Conservation (phyloP, 2,329 filamentous ascomycete species). For the Phoma sp. region DNA sequence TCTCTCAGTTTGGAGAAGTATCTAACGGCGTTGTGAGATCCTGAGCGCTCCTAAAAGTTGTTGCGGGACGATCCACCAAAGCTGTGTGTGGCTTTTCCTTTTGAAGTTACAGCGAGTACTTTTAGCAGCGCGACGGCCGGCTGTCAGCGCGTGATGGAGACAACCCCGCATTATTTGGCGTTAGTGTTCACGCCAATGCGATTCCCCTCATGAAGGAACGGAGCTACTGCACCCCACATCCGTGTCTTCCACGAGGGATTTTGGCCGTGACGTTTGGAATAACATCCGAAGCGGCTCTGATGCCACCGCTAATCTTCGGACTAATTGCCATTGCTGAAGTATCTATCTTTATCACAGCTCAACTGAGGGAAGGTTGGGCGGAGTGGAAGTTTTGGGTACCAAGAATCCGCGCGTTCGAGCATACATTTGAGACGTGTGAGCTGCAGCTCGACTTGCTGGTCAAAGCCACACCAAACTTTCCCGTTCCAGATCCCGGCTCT, state of each 20-base stretch:
- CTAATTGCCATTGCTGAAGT: slow-evolving; percentile 20
- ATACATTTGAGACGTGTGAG: background rate
- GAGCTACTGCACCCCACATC: slow-evolving; percentile 45
- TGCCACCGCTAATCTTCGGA: slow-evolving; percentile 20
- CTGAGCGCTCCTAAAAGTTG: too few relatives aligned
- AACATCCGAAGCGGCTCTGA: slow-evolving; percentile 9
- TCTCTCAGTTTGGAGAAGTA: too few relatives aligned
- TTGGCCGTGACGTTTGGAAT: slow-evolving; percentile 2
- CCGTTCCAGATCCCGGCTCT: background rate
- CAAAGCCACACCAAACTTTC: background rate
- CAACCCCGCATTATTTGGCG: slow-evolving; percentile 32
- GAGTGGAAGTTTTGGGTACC: background rate
- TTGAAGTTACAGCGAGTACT: background rate
- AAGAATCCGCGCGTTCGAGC: background rate
- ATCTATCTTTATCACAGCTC: slow-evolving; percentile 3
- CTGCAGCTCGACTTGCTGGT: background rate
- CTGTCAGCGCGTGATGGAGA: slow-evolving; percentile 5
- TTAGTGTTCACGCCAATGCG: slow-evolving; percentile 31
- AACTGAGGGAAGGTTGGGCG: background rate
- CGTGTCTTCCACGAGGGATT: slow-evolving; percentile 27
- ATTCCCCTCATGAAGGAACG: slow-evolving; percentile 25
- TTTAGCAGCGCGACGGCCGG: background rate
- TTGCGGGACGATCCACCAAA: too few relatives aligned
- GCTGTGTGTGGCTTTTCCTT: background rate
- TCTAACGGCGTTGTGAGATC: too few relatives aligned